phyloP scores from a whole-genome alignment of 75 land plant species.

The Pinus taeda region DNA sequence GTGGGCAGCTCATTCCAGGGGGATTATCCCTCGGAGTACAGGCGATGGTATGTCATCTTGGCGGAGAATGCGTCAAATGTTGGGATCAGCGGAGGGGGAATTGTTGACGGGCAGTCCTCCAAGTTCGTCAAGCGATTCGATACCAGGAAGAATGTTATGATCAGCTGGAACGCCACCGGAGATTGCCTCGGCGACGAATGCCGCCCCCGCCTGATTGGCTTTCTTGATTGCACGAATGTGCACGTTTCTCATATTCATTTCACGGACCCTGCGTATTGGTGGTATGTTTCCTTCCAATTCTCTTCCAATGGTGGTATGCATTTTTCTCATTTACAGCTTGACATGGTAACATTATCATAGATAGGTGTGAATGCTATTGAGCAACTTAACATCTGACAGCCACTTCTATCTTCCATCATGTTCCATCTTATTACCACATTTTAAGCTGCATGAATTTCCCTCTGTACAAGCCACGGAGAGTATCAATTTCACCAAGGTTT shows the following conservation, averaged over 20 bases:
- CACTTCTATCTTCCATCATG: no score
- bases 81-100: constrained; percentile 79
- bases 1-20: constrained; percentile 57
- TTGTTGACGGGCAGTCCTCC: constrained; percentile 65
- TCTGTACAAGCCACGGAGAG: no score
- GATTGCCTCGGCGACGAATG: constrained; percentile 86
- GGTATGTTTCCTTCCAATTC: constrained; percentile 37
- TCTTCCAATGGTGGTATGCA: no score
- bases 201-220: constrained; percentile 82
- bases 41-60: constrained; percentile 75
- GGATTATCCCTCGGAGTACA: constrained; percentile 51
- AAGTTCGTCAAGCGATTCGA: constrained; percentile 56
- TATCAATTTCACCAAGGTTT: no score
- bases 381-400: no score
- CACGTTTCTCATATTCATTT: constrained; percentile 49
- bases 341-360: no score
- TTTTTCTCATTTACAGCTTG: neutral
- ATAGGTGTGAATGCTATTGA: no score
- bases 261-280: constrained; percentile 80
- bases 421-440: no score
- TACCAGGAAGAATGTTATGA: constrained; percentile 87
- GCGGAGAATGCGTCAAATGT: constrained; percentile 74
- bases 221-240: constrained; percentile 60
- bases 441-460: no score
- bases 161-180: constrained; percentile 94